phyloP scores from a whole-genome alignment of 2,329 filamentous ascomycete species.

The Akanthomyces uredinophilus region DNA sequence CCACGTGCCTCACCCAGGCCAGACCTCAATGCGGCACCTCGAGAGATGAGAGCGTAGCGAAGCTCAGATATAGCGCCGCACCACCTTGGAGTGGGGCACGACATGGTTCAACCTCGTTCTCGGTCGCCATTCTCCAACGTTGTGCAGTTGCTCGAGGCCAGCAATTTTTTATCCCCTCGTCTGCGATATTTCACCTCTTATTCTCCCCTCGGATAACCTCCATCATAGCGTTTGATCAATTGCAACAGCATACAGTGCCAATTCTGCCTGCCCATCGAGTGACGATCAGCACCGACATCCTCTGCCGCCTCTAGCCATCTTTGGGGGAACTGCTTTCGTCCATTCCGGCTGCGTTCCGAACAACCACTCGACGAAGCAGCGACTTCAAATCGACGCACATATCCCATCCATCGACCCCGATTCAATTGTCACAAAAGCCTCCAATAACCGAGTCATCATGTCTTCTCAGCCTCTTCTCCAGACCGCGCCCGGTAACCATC shows the following conservation, averaged over 20 bases:
- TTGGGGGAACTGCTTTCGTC: not conserved
- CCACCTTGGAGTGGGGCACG: slow-evolving; percentile 2
- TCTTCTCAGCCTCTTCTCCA: slow-evolving; percentile 95
- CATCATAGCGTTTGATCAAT: no score
- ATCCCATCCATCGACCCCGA: not conserved
- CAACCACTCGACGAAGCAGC: not conserved
- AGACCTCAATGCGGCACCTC: not conserved
- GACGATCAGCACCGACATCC: not conserved
- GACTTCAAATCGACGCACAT: not conserved
- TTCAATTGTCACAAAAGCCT: not conserved
- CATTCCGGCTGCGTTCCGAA: not conserved
- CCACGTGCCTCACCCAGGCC: slow-evolving; percentile 7
- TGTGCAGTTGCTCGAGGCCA: not conserved
- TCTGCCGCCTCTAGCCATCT: not conserved
- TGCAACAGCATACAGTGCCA: no score
- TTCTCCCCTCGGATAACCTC: not conserved
- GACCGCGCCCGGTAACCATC: slow-evolving; percentile 71
- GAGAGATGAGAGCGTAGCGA: not conserved
- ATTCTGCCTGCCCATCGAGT: no score
- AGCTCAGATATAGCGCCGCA: not conserved
- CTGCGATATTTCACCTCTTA: not conserved
- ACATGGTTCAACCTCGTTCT: slow-evolving; percentile 3
- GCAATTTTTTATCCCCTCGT: slow-evolving; percentile 1
- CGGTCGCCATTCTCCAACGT: not conserved
- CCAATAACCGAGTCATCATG: slow-evolving; percentile 51